Evolutionary conservation across 306 rosid genomes (phyloP).

Genomic region (Fragaria vesca): DNA sequence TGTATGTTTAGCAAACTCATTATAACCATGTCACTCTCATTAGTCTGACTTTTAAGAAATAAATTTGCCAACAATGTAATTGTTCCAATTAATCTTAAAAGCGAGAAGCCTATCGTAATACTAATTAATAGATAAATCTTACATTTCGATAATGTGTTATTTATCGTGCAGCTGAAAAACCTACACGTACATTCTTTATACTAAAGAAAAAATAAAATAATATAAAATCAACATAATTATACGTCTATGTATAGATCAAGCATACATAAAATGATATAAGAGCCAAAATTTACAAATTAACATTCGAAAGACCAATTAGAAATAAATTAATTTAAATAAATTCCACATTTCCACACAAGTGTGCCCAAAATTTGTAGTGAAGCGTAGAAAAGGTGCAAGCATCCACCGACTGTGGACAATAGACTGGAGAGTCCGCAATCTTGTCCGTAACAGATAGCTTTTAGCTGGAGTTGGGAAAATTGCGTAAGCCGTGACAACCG

Average conservation of each 20-base stretch:
- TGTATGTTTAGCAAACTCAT: background rate
- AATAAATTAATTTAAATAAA: no score
- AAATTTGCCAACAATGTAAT: background rate
- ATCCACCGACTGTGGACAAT: background rate
- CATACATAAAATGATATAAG: background rate
- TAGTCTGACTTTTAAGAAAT: background rate
- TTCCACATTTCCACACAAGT: background rate
- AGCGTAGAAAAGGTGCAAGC: background rate
- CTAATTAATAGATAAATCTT: no score
- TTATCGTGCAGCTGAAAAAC: no score
- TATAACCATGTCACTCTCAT: background rate
- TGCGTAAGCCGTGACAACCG: conserved; percentile 5
- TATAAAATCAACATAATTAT: background rate
- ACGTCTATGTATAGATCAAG: background rate
- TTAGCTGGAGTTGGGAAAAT: background rate
- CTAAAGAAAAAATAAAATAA: background rate
- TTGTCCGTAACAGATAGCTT: background rate
- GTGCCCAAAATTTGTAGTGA: background rate
- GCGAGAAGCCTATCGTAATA: no score
- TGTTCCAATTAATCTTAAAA: background rate
- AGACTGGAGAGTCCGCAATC: background rate
- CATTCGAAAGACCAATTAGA: background rate
- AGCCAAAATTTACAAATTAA: background rate
- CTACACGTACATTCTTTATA: background rate
- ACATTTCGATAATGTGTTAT: no score